Evolutionary conservation across 2,329 filamentous ascomycete species (phyloP), one percentile per base, ranked within the genome.

Genomic region (Chaetomium globosum): DNA sequence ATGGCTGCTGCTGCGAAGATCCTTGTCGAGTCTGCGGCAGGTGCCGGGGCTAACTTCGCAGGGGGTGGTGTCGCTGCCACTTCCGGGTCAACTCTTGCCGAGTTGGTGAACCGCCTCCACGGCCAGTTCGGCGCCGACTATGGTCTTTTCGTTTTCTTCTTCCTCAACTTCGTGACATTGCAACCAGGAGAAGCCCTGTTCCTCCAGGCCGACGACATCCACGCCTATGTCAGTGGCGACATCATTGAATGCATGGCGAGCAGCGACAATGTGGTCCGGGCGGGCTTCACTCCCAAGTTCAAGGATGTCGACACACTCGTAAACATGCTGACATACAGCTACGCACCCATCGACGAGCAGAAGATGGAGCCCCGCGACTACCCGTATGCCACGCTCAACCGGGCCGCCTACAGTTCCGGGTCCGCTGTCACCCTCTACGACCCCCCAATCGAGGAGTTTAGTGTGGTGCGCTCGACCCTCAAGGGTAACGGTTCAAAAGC

Each of bases 241-340:
- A 97, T 99, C 71, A 93, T 99, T 76, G 95, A 99, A 79, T 99
- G 95, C 82, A 99, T 99, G 95, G 95, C 95, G 0, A 90, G 92
- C 9, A 96, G 92, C n/a, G 95, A 99, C 83, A 99, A 99, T 71
- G 95, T 99, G 43, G 93, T 99, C 59, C 92, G 95, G 63, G 95
- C 95, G 0, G 95, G 95, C 52, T 95, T 99, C 78, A 99, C 95
- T 0, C 95, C 95, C 63, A 99, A 99, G 77, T 99, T 97, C 85
- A 97, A 98, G 80, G 95, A 99, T 72, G 92, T 98, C 26, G 80
- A 88, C 61, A 98, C 93, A 0, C 83, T 99, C 12, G 92, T 94
- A 39, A 84, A 87, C 67, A 96, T 97, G 89, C 81, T 99, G 70
- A 99, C 95, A 0, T 99, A 99, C 81, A 91, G 89, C 72, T 97